Evolutionary conservation across 345 rosid species (phyloP).

Genomic region (Boechera retrofracta): DNA sequence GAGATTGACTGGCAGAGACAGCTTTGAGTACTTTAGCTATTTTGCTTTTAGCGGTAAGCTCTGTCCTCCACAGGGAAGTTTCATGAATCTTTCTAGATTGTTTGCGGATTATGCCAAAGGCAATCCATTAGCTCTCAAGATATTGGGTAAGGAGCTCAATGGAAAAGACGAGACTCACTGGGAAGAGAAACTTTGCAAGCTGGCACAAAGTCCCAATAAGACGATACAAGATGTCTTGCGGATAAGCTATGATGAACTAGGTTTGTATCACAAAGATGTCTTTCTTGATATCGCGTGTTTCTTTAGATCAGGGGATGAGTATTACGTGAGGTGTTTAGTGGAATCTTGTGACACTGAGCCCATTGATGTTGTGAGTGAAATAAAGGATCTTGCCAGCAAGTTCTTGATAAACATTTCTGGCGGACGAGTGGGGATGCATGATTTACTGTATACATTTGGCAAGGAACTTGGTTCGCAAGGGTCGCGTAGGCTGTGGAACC

Average conservation of each 20-base stretch:
- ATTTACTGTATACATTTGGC: constrained; percentile 44
- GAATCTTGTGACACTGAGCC: constrained; percentile 22
- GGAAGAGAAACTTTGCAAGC: constrained; percentile 24
- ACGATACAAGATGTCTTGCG: constrained; percentile 25
- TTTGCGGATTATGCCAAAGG: constrained; percentile 44
- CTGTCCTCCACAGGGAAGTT: constrained; percentile 4
- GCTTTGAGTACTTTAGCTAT: constrained; percentile 20
- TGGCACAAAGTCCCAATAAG: constrained; percentile 21
- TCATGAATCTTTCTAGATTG: constrained; percentile 13
- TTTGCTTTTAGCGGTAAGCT: constrained; percentile 21
- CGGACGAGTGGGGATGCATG: constrained; percentile 42
- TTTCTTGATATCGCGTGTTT: constrained; percentile 54
- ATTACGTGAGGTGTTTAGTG: constrained; percentile 15
- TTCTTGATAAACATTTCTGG: constrained; percentile 30
- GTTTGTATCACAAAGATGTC: constrained; percentile 7
- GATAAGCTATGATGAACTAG: constrained; percentile 45
- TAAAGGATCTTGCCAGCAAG: constrained; percentile 39
- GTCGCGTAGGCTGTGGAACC: neutral
- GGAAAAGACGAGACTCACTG: constrained; percentile 11
- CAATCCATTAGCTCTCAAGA: constrained; percentile 48
- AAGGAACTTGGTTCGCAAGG: constrained; percentile 32
- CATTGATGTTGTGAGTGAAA: neutral
- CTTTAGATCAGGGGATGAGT: constrained; percentile 31
- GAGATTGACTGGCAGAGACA: constrained; percentile 26
- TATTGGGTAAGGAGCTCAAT: constrained; percentile 34